Percentiles rank a stretch among this genome's conserved stretches.
phyloP scores from a whole-genome alignment of 257 asterid genomes.

The Solanum pinnatisectum region DNA sequence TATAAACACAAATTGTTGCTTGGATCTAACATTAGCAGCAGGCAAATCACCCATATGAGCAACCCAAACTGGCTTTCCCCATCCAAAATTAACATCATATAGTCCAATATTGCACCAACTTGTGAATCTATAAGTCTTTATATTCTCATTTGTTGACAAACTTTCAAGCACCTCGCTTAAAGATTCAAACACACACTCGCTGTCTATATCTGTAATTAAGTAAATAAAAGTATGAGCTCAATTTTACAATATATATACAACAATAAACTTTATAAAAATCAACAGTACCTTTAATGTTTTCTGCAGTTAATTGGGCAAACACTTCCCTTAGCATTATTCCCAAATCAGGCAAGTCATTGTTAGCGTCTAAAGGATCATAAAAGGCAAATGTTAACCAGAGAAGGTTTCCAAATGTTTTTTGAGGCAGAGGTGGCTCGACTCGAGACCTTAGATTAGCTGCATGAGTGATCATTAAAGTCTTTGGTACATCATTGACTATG shows the following conservation, averaged over 20 bases:
- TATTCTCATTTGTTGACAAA: slow-evolving; percentile 1
- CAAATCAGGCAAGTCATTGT: background rate
- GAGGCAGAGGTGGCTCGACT: background rate
- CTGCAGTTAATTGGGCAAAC: background rate
- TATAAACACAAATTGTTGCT: background rate
- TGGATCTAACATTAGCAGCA: background rate
- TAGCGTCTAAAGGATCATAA: background rate
- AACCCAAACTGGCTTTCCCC: slow-evolving; percentile 11
- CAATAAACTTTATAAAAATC: no score
- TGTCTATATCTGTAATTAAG: background rate
- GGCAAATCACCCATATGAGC: background rate
- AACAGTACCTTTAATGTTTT: background rate
- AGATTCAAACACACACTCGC: background rate
- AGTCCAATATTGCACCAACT: background rate
- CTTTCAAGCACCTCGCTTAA: background rate
- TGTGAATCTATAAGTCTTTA: background rate
- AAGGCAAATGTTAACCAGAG: slow-evolving; percentile 12
- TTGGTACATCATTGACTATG: background rate
- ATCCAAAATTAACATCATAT: background rate
- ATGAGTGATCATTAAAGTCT: slow-evolving; percentile 15
- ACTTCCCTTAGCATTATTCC: slow-evolving; percentile 10
- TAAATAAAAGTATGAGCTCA: background rate
- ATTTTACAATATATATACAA: no score
- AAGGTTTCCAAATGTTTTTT: slow-evolving; percentile 4
- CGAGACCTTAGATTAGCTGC: slow-evolving; percentile 12